Conservation (phyloP, 371 early-diverging fungal genomes). For the Actinomortierella ambigua region DNA sequence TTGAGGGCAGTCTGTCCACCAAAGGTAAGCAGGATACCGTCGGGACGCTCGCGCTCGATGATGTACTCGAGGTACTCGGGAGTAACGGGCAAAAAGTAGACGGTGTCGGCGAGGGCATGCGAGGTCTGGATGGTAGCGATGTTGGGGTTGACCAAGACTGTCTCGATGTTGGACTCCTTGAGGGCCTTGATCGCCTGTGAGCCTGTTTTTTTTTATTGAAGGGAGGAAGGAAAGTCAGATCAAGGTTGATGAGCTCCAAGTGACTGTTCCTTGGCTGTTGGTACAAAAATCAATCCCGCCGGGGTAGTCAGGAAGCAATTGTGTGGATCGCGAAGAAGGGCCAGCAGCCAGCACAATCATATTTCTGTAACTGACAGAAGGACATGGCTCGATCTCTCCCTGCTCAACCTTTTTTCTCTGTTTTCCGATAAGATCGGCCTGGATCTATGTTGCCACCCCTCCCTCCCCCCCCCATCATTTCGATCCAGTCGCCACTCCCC, state of each 20-base stretch:
- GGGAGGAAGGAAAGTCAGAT: conserved; percentile 9
- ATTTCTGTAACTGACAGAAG: background rate
- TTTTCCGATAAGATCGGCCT: no score
- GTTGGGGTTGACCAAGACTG: conserved; percentile 94
- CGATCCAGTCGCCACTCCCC: no score
- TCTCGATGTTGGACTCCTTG: conserved; percentile 86
- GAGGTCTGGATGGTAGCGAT: conserved; percentile 98
- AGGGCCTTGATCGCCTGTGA: conserved; percentile 97
- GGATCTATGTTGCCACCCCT: no score
- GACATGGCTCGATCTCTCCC: no score
- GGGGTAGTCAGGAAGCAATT: no score
- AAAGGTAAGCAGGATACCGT: conserved; percentile 91
- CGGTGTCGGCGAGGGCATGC: conserved; percentile 87
- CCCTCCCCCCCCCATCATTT: no score
- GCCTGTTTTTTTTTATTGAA: conserved; percentile 46
- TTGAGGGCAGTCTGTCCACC: conserved; percentile 96
- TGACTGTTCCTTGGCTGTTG: conserved; percentile 7
- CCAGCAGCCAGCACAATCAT: background rate
- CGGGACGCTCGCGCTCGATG: conserved; percentile 90
- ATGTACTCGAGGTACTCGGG: conserved; percentile 91
- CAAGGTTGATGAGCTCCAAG: conserved; percentile 8
- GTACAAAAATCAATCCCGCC: conserved; percentile 2
- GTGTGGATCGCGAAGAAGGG: no score
- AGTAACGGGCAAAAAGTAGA: conserved; percentile 94
- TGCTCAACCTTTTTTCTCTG: background rate